Base-by-base conservation (phyloP, 2,329 filamentous ascomycete genomes). In the Aspergillus ochraceoroseus region DNA sequence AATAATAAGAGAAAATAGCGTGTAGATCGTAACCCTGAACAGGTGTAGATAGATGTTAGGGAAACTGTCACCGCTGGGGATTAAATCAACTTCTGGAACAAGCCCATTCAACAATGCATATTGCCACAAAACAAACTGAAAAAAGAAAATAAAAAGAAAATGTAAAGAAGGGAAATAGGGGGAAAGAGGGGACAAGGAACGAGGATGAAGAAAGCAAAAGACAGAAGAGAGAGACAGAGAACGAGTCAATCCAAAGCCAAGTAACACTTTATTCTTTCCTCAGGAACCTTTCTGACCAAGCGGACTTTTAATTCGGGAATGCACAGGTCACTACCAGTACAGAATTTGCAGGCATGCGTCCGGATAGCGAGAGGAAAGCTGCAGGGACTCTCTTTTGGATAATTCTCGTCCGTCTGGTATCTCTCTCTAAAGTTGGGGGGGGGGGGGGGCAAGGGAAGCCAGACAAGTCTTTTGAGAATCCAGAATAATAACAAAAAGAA, bases 371-470 rank as follows among this genome's bases (percentile, higher is more conserved):
- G 46, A 51, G 56, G 57, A 50, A 56, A 55, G 58, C 58, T 59
- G 59, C 59, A 62, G 58, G 55, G 53, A 54, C 55, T 52, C 55
- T 52, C 49, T 48, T 38, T 44, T 22, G 35, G 33, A 27, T 33
- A 23, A 25, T 44, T 51, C 44, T 43, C 39, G 48, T 44, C 48
- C 45, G 25, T 40, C 33, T 39, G 40, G 30, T 31, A 38, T 38
- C 23, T 39, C 39, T 38, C 38, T 34, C 36, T 27, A 28, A 26
- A 22, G 36, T 29, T 32, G 31, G 19, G 27, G 20, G 31, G 43
- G 35, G 34, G 27, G 33, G 46, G 31, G 46, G 44, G 40, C 33
- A 39, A 30, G 40, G 29, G 35, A 43, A 46, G 40, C 35, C 37
- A 41, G 34, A 49, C 38, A 45, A 32, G 38, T 38, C 26, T 42